Conservation (phyloP, 2,329 filamentous ascomycete species). For the Epichloe elymi region DNA sequence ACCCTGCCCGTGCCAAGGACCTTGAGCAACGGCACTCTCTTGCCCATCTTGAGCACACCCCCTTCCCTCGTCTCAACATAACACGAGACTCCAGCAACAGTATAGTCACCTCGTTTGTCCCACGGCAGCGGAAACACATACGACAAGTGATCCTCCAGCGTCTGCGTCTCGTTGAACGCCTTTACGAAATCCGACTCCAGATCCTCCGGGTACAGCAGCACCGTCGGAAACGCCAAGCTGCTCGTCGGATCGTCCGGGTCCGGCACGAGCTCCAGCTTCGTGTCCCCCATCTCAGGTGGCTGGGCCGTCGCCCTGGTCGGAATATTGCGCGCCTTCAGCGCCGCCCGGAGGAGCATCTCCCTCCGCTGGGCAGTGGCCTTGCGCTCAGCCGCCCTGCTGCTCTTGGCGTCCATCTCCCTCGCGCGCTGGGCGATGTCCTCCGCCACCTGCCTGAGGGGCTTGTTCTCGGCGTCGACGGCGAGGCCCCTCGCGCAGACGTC, state of each 20-base stretch:
- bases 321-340: constrained; percentile 59
- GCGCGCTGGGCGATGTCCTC: constrained; percentile 50
- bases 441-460: constrained; percentile 47
- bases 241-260: constrained; percentile 63
- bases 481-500: constrained; percentile 68
- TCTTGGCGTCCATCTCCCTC: constrained; percentile 38
- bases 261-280: constrained; percentile 53
- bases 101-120: constrained; percentile 61
- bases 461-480: constrained; percentile 56
- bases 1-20: constrained; percentile 64
- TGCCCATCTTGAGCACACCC: constrained; percentile 84
- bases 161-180: constrained; percentile 65
- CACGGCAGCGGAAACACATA: constrained; percentile 86
- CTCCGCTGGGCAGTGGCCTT: constrained; percentile 42
- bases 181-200: constrained; percentile 86
- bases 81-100: constrained; percentile 56
- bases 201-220: constrained; percentile 75
- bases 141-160: constrained; percentile 60
- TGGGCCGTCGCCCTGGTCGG: constrained; percentile 50
- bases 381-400: constrained; percentile 42
- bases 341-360: constrained; percentile 47
- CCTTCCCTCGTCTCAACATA: constrained; percentile 75
- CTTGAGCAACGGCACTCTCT: constrained; percentile 66
- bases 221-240: constrained; percentile 59
- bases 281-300: constrained; percentile 82